These are phyloP conservation scores for Penicillium sp. DNA, from an alignment of 2,329 filamentous ascomycete genomes.

Conservation along the genomic window DNA sequence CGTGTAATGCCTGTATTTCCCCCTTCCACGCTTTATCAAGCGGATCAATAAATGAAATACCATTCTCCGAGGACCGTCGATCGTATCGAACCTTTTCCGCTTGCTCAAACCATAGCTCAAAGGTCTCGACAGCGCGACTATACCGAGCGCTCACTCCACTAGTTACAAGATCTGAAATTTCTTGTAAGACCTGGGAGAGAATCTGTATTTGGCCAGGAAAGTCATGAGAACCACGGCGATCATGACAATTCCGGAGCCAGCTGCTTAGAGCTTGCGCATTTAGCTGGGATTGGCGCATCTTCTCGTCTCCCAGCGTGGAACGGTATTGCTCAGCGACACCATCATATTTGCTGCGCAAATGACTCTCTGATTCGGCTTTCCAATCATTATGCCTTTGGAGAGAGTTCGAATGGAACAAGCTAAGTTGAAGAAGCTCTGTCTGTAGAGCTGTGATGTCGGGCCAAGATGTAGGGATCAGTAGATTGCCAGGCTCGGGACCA, in stretches of 20 bases:
- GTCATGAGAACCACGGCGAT: constrained; percentile 26
- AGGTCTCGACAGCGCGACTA: constrained; percentile 27
- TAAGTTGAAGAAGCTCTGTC: constrained; percentile 45
- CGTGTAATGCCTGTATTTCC: constrained; percentile 27
- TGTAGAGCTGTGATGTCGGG: constrained; percentile 39
- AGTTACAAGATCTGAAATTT: constrained; percentile 33
- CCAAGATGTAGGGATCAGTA: constrained; percentile 29
- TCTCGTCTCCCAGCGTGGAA: constrained; percentile 32
- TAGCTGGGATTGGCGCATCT: constrained; percentile 29
- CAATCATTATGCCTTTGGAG: constrained; percentile 30
- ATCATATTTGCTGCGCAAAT: constrained; percentile 35
- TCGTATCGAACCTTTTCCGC: constrained; percentile 27
- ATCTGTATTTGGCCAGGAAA: constrained; percentile 39
- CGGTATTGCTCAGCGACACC: constrained; percentile 36
- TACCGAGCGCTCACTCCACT: constrained; percentile 29
- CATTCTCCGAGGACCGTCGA: constrained; percentile 10
- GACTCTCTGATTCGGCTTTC: constrained; percentile 29
- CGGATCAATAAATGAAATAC: constrained; percentile 34
- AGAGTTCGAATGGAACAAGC: constrained; percentile 36
- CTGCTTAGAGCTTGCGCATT: constrained; percentile 36
- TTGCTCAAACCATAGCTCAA: constrained; percentile 38
- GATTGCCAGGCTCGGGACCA: constrained; percentile 14
- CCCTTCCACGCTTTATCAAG: constrained; percentile 36
- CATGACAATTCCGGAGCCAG: constrained; percentile 34
- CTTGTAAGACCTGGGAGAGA: constrained; percentile 40